These are phyloP conservation scores for Orobanche coerulescens DNA, from an alignment of 257 asterid genomes.

Conservation along the genomic window DNA sequence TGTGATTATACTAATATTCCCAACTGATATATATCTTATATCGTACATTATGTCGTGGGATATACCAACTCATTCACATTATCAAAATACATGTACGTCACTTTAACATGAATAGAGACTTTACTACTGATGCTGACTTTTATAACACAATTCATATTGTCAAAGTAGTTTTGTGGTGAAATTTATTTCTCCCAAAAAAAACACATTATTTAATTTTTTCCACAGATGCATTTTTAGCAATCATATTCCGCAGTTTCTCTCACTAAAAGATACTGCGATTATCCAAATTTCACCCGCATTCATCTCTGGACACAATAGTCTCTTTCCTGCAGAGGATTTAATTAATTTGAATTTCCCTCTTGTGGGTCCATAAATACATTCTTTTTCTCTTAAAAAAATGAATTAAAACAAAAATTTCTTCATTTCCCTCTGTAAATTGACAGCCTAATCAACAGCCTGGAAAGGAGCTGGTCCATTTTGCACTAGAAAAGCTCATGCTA, in stretches of 20 bases:
- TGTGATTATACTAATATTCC: too few species aligned
- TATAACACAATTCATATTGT: too few species aligned
- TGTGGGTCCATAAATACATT: conserved; percentile 37
- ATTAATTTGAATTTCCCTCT: conserved; percentile 19
- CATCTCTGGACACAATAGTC: conserved; percentile 36
- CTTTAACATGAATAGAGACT: too few species aligned
- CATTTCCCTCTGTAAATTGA: conserved; percentile 45
- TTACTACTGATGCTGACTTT: too few species aligned
- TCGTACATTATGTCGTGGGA: too few species aligned
- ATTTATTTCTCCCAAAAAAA: too few species aligned
- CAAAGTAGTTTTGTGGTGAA: too few species aligned
- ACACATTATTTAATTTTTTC: neutral
- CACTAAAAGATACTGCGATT: conserved; percentile 14
- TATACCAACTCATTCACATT: too few species aligned
- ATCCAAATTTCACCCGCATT: conserved; percentile 26
- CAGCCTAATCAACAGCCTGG: conserved; percentile 78
- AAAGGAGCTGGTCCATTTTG: conserved; percentile 51
- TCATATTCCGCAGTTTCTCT: conserved; percentile 11
- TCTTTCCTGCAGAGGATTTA: conserved; percentile 25
- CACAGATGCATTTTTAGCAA: conserved; percentile 23
- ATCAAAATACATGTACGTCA: too few species aligned
- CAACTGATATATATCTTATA: too few species aligned
- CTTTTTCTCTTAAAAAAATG: conserved; percentile 5
- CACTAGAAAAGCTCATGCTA: conserved; percentile 30
- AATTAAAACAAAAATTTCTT: neutral